phyloP scores from a whole-genome alignment of 1,284 basidiomycete species.

The Omphalotus olearius region DNA sequence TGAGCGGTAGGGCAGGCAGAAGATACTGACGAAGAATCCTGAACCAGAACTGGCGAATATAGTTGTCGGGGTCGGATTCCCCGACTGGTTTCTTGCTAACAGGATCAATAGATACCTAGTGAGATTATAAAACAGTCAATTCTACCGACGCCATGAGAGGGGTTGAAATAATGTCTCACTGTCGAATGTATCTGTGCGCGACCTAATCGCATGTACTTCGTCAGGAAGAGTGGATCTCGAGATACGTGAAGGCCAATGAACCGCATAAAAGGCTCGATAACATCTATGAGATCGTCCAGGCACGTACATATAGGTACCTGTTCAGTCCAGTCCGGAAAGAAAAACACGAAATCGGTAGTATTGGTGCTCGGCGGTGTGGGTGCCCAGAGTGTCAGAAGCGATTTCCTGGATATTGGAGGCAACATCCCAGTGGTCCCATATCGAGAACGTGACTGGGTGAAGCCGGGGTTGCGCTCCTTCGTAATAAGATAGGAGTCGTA shows the following conservation, averaged over 20 bases:
- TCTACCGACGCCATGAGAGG: slow-evolving; percentile 26
- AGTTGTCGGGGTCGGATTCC: slow-evolving; percentile 49
- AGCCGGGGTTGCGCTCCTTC: slow-evolving; percentile 56
- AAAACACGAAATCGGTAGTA: slow-evolving; percentile 77
- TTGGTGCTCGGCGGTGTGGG: slow-evolving; percentile 76
- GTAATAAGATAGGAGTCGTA: slow-evolving; percentile 53
- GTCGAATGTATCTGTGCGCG: slow-evolving; percentile 41
- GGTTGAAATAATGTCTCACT: slow-evolving; percentile 27
- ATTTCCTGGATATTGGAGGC: slow-evolving; percentile 50
- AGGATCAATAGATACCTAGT: slow-evolving; percentile 46
- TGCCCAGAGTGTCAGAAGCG: slow-evolving; percentile 61
- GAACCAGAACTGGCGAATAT: slow-evolving; percentile 74
- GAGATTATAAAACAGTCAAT: slow-evolving; percentile 10
- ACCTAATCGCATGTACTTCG: slow-evolving; percentile 59
- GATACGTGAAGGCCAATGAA: slow-evolving; percentile 76
- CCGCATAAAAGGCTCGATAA: slow-evolving; percentile 72
- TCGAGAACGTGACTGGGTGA: slow-evolving; percentile 56
- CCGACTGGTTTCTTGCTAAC: slow-evolving; percentile 50
- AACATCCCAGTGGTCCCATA: slow-evolving; percentile 55
- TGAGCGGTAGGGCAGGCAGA: slow-evolving; percentile 84
- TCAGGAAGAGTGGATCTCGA: slow-evolving; percentile 62
- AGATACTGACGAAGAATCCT: slow-evolving; percentile 77
- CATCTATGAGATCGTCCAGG: slow-evolving; percentile 65
- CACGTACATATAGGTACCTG: slow-evolving; percentile 63
- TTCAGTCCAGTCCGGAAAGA: slow-evolving; percentile 82